Evolutionary conservation across 306 rosid species (phyloP).

Genomic region (Betula pendula): DNA sequence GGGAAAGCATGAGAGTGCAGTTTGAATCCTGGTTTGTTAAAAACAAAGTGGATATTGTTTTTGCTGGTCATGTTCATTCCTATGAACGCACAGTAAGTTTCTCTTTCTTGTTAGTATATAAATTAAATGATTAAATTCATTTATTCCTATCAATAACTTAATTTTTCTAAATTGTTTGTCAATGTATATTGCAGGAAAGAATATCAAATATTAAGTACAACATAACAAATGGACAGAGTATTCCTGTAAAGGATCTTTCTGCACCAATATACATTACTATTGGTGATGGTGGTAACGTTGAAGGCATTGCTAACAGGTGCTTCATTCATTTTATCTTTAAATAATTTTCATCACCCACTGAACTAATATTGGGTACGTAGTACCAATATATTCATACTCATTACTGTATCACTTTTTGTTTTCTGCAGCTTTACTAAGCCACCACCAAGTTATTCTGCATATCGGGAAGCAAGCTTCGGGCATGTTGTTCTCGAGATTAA

Average conservation of each 20-base stretch:
- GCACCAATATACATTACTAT: conserved; percentile 32
- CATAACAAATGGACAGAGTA: conserved; percentile 20
- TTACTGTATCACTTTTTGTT: neutral
- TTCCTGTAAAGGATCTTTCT: conserved; percentile 19
- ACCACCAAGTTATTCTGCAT: conserved; percentile 33
- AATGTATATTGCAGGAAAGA: conserved; percentile 12
- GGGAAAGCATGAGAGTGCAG: no score
- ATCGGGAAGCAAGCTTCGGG: conserved; percentile 30
- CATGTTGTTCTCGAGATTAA: conserved; percentile 30
- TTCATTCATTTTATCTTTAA: neutral
- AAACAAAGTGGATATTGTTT: no score
- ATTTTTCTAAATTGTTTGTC: neutral
- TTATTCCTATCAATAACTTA: no score
- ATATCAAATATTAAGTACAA: conserved; percentile 22
- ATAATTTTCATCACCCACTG: neutral
- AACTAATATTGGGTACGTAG: neutral
- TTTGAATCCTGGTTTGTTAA: no score
- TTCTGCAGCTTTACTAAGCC: conserved; percentile 14
- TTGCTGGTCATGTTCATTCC: no score
- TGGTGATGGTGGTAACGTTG: conserved; percentile 29
- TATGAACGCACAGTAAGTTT: no score
- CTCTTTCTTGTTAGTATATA: no score
- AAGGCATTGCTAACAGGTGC: conserved; percentile 30
- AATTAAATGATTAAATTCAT: no score
- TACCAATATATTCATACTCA: neutral